These are phyloP conservation scores for Euclidium syriacum DNA, from an alignment of 345 rosid genomes.

Conservation along the genomic window DNA sequence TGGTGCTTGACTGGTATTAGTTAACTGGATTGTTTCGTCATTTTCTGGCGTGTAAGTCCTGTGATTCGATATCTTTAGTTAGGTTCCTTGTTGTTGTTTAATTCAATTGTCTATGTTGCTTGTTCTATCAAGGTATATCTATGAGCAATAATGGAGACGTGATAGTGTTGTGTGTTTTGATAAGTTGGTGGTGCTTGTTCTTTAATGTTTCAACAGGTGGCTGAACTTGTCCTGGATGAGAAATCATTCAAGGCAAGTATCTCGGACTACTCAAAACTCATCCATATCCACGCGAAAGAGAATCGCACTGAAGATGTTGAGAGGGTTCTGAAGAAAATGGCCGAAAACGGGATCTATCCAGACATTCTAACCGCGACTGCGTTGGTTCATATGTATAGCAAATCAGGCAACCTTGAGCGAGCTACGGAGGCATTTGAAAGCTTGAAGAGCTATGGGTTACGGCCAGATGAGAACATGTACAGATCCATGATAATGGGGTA, in stretches of 20 bases:
- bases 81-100: no score
- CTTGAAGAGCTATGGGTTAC: constrained; percentile 60
- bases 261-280: constrained; percentile 64
- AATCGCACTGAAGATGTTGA: constrained; percentile 60
- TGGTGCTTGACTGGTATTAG: not conserved
- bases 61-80: no score
- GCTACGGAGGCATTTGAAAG: constrained; percentile 64
- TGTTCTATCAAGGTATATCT: not conserved
- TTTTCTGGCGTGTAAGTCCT: no score
- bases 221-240: constrained; percentile 59
- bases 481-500: constrained; percentile 72
- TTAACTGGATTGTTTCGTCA: no score
- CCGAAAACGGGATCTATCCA: constrained; percentile 50
- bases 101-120: not conserved
- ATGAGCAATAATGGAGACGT: not conserved
- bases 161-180: not conserved
- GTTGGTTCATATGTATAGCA: constrained; percentile 67
- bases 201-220: constrained; percentile 46
- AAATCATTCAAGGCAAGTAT: constrained; percentile 55
- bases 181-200: constrained; percentile 11
- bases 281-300: constrained; percentile 60
- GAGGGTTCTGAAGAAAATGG: constrained; percentile 67
- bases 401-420: constrained; percentile 60
- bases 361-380: constrained; percentile 49
- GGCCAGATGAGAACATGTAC: constrained; percentile 50